A percentile compares a stretch with the other conserved stretches of the same genome.
phyloP scores from a whole-genome alignment of 352 stramenopile genomes.

The Globisporangium parvum region DNA sequence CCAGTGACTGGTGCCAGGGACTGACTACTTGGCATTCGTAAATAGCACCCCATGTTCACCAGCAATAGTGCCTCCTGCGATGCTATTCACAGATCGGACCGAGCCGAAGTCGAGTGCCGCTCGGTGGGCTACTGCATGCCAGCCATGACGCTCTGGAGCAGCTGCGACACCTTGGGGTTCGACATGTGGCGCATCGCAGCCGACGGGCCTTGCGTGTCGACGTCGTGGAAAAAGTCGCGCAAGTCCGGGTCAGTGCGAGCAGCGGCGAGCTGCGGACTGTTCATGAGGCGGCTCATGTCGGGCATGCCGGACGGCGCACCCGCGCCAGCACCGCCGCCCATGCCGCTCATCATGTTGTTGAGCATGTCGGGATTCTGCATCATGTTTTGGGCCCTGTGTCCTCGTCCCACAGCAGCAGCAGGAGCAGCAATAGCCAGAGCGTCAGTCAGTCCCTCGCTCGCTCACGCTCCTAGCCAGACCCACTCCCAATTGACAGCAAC shows the following conservation, averaged over 20 bases:
- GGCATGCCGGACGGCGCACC: conserved; percentile 40
- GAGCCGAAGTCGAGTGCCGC: too few species aligned
- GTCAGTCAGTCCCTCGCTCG: neutral
- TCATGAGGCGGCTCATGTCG: conserved; percentile 63
- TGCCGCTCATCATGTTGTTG: conserved; percentile 58
- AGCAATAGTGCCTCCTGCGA: too few species aligned
- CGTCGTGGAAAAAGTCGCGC: conserved; percentile 76
- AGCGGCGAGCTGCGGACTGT: conserved; percentile 67
- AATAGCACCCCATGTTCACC: neutral
- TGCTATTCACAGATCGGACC: too few species aligned
- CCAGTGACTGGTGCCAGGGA: neutral
- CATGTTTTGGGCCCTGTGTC: conserved; percentile 78
- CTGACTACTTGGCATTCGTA: neutral
- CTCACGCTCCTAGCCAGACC: neutral
- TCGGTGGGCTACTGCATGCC: conserved; percentile 31
- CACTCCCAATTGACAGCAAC: neutral
- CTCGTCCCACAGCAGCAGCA: too few species aligned
- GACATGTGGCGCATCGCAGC: conserved; percentile 85
- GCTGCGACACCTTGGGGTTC: conserved; percentile 78
- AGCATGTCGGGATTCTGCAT: conserved; percentile 86
- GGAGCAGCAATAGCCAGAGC: neutral
- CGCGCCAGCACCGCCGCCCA: conserved; percentile 31
- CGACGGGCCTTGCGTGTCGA: conserved; percentile 67
- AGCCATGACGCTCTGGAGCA: conserved; percentile 70
- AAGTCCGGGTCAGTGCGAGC: conserved; percentile 69